These are phyloP conservation scores for Aspergillus bombycis DNA, from an alignment of 2,329 filamentous ascomycete species.

Conservation along the genomic window DNA sequence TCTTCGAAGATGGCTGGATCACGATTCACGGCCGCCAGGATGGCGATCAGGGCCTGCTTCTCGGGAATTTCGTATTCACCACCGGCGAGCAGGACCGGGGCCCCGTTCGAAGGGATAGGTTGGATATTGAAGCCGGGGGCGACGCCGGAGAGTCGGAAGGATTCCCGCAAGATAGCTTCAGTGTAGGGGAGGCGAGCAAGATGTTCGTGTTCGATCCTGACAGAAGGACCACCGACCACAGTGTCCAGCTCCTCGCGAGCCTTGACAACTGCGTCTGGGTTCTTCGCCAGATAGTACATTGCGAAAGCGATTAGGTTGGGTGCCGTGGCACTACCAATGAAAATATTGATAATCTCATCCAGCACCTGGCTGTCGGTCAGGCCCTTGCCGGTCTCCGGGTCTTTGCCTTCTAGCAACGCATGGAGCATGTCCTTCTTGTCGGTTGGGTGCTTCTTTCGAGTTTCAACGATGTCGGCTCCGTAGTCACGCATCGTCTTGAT, in stretches of 20 bases:
- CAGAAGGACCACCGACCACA: conserved; percentile 26
- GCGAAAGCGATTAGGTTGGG: conserved; percentile 68
- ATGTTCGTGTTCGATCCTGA: conserved; percentile 51
- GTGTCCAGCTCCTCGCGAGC: conserved; percentile 70
- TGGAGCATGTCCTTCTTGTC: conserved; percentile 65
- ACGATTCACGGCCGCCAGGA: conserved; percentile 62
- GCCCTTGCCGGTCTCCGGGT: conserved; percentile 63
- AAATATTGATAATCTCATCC: conserved; percentile 70
- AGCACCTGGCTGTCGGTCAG: conserved; percentile 64
- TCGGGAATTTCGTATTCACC: conserved; percentile 65
- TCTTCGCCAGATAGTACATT: conserved; percentile 66
- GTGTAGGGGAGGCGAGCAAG: conserved; percentile 68
- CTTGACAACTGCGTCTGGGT: conserved; percentile 62
- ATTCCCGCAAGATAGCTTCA: conserved; percentile 67
- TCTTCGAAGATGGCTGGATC: conserved; percentile 69
- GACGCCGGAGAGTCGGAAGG: conserved; percentile 64
- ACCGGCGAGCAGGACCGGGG: conserved; percentile 53
- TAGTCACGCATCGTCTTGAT: conserved; percentile 60
- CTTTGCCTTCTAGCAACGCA: conserved; percentile 60
- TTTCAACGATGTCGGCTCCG: conserved; percentile 60
- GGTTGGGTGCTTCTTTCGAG: conserved; percentile 57
- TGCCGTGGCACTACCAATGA: conserved; percentile 70
- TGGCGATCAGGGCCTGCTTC: conserved; percentile 54
- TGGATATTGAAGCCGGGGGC: conserved; percentile 62
- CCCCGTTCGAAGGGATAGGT: conserved; percentile 49